phyloP scores from a whole-genome alignment of 2,329 filamentous ascomycete genomes.

The Neospermospora avenae region DNA sequence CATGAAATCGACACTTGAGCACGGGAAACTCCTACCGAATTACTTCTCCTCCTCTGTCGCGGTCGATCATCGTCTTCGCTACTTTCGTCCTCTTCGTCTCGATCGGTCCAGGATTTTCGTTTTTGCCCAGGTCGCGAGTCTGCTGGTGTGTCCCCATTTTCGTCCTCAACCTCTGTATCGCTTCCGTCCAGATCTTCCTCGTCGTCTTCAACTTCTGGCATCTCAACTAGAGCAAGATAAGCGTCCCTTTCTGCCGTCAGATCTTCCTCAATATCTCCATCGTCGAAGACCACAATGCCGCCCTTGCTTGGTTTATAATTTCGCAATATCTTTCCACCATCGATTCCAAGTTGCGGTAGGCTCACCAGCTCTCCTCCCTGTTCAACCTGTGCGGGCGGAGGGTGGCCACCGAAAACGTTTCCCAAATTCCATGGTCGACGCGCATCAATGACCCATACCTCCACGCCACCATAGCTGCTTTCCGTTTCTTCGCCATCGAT shows the following conservation, averaged over 20 bases:
- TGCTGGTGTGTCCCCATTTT: constrained; percentile 50
- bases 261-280: constrained; percentile 89
- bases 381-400: constrained; percentile 45
- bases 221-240: constrained; percentile 80
- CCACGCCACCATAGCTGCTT: constrained; percentile 73
- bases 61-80: constrained; percentile 73
- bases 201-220: constrained; percentile 75
- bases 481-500: constrained; percentile 66
- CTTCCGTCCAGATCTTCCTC: constrained; percentile 48
- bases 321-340: constrained; percentile 67
- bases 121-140: constrained; percentile 60
- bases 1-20: neutral
- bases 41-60: constrained; percentile 77
- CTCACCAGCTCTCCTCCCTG: constrained; percentile 39
- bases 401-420: constrained; percentile 83
- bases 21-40: constrained; percentile 61
- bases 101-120: constrained; percentile 74
- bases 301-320: constrained; percentile 75
- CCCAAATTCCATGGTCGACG: constrained; percentile 90
- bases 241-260: constrained; percentile 72
- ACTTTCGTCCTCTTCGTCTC: constrained; percentile 61
- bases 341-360: constrained; percentile 62
- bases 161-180: constrained; percentile 54
- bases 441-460: constrained; percentile 92
- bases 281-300: constrained; percentile 91